Base-by-base conservation (phyloP, 805 yeast species). In the Nakazawaea laoshanensis region DNA sequence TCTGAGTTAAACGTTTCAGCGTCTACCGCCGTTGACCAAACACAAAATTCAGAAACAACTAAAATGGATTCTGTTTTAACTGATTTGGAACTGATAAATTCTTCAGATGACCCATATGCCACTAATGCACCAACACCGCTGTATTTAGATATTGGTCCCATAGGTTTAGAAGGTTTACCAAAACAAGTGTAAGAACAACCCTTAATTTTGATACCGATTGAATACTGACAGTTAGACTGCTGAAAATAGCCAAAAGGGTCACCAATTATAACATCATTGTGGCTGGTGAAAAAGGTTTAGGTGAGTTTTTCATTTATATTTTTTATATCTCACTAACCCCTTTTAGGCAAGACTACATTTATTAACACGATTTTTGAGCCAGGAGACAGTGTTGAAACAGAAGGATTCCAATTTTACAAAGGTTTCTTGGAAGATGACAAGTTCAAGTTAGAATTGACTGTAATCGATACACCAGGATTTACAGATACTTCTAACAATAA, bases 211-310 rank as follows among this genome's bases (percentile, higher is more conserved):
- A 7, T 20, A 20, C 22, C n/a, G 10, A 20, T 20, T 7, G 9
- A 10, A 16, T 18, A 14, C 29, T 17, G 18, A 16, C 21, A 17
- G 20, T 9, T 24, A 73, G 81, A 52, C 80, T 78, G 59, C 81
- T 79, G 52, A 72, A 78, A 40, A 80, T 81, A 33, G 74, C 83
- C 39, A 77, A 77, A 42, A 65, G 72, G 45, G 92, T 92, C 27
- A 78, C 86, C 37, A 66, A 75, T 13, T 77, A 83, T 61, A 83
- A 87, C 23, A 42, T 83, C 42, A 78, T 85, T 84, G 77, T 85
- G 18, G 85, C 86, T 30, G 96, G 96, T 46, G 95, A 86, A 54
- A 74, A 87, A 30, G 95, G 95, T 6, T 61, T 85, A 31, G 96
- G 96, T 42, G 84, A 19, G 12, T 30, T 15, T 23, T n/a, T 11